Conservation (phyloP, 2,329 filamentous ascomycete species). For the Diaporthe caulivora region DNA sequence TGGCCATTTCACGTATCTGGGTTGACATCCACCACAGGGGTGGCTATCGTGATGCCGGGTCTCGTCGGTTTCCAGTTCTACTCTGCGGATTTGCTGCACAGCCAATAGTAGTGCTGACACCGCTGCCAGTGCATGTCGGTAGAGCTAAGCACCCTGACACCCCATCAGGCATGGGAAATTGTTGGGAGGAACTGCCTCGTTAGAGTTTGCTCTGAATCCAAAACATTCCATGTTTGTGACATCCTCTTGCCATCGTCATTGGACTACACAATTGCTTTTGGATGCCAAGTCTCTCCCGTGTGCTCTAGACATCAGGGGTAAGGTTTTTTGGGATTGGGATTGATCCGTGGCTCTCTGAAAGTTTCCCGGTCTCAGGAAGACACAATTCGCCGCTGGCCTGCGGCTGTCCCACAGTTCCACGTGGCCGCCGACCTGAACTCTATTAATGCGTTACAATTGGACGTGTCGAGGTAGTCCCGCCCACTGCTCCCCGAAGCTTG, state of each 20-base stretch:
- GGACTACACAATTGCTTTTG: neutral
- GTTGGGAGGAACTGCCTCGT: neutral
- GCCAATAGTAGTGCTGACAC: neutral
- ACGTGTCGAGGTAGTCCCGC: neutral
- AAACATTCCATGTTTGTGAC: conserved; percentile 5
- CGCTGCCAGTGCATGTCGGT: neutral
- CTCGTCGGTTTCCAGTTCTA: conserved; percentile 20
- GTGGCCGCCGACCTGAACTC: neutral
- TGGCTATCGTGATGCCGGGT: neutral
- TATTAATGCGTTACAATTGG: neutral
- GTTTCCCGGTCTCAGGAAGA: neutral
- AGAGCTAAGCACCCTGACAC: neutral
- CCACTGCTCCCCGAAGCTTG: neutral
- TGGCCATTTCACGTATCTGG: neutral
- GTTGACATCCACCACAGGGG: neutral
- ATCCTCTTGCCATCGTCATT: neutral
- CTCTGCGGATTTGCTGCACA: neutral
- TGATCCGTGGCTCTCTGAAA: neutral
- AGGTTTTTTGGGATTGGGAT: neutral
- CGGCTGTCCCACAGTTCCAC: conserved; percentile 2
- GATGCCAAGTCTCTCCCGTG: neutral
- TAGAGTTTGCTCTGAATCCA: conserved; percentile 9
- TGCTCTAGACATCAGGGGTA: neutral
- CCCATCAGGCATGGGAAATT: neutral
- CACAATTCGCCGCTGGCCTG: neutral